phyloP scores from a whole-genome alignment of 352 stramenopile genomes.

The Thalassiosira hispida region DNA sequence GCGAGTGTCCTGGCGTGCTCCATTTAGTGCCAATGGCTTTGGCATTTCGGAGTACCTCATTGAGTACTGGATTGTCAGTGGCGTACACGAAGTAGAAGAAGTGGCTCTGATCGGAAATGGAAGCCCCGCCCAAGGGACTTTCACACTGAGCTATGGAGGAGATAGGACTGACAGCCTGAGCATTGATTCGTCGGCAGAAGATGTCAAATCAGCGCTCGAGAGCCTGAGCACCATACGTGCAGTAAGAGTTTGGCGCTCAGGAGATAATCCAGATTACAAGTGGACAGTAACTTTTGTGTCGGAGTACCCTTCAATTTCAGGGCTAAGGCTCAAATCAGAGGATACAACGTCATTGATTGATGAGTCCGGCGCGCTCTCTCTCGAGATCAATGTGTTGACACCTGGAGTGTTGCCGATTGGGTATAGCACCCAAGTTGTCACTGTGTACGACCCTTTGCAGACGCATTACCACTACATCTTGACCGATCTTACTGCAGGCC shows the following conservation, averaged over 20 bases:
- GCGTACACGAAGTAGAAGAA: constrained; percentile 71
- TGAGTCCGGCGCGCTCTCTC: constrained; percentile 7
- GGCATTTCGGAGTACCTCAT: constrained; percentile 81
- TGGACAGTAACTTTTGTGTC: constrained; percentile 92
- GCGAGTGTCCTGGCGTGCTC: constrained; percentile 75
- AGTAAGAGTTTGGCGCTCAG: constrained; percentile 87
- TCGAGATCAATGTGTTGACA: constrained; percentile 50
- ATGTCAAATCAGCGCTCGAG: constrained; percentile 90
- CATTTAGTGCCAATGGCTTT: constrained; percentile 71
- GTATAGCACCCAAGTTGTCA: constrained; percentile 56
- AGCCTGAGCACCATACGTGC: constrained; percentile 88
- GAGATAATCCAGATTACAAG: constrained; percentile 41
- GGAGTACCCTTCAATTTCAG: constrained; percentile 65
- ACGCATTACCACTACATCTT: constrained; percentile 69
- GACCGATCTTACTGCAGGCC: constrained; percentile 66
- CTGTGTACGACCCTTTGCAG: constrained; percentile 37
- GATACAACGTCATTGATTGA: constrained; percentile 48
- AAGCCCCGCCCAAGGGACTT: constrained; percentile 84
- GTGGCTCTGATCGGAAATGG: constrained; percentile 63
- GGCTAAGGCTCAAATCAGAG: constrained; percentile 35
- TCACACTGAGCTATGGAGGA: constrained; percentile 89
- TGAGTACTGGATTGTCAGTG: constrained; percentile 81
- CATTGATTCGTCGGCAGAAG: constrained; percentile 88
- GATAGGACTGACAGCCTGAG: constrained; percentile 91
- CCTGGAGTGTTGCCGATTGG: constrained; percentile 48